Base-by-base conservation (phyloP, 23 red algal species). In the Rhodosorus marinus region DNA sequence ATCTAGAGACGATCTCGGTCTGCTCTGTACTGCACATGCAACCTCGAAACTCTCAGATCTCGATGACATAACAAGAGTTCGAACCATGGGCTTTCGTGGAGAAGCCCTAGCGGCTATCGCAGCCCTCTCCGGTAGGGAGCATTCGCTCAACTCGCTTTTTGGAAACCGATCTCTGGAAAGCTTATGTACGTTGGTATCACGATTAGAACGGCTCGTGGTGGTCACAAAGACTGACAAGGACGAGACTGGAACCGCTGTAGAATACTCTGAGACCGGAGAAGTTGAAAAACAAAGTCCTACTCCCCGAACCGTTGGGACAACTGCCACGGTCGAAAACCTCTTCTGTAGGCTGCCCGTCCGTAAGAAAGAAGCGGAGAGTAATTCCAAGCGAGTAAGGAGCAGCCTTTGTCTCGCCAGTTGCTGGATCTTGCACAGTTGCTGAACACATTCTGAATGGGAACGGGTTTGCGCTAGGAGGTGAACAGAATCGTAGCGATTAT, bases 71-170 rank as follows among this genome's bases (percentile, higher is more conserved):
- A 54, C 53, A 22, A 22, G 26, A 11, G 49, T 94, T 15, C 35
- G 30, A 24, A 61, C 87, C 42, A 72, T 67, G 6, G 87, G 87
- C 11, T 94, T 94, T 66, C 87, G 87, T 25, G 87, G 87, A 14
- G 61, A 83, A 59, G 87, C 87, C 3, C 74, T 94, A 21, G 59
- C 76, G 20, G 70, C 87, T 0, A 73, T 94, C 4, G 69, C 72
- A 23, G 49, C 41, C 14, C 32, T 83, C 43, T 47, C 55, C 33
- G 47, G 47, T 23, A 57, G 38, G 8, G 45, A 79, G 35, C 33
- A 75, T n/a, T n/a, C n/a, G 24, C 48, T 94, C 42, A 31, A 43
- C 5, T 73, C 87, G 1, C 61, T 70, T 20, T 60, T 55, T 17
- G 31, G 17, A 43, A 43, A 17, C 38, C 11, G 11, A 43, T 11